phyloP scores from a whole-genome alignment of 257 asterid species.

The Vinca minor region DNA sequence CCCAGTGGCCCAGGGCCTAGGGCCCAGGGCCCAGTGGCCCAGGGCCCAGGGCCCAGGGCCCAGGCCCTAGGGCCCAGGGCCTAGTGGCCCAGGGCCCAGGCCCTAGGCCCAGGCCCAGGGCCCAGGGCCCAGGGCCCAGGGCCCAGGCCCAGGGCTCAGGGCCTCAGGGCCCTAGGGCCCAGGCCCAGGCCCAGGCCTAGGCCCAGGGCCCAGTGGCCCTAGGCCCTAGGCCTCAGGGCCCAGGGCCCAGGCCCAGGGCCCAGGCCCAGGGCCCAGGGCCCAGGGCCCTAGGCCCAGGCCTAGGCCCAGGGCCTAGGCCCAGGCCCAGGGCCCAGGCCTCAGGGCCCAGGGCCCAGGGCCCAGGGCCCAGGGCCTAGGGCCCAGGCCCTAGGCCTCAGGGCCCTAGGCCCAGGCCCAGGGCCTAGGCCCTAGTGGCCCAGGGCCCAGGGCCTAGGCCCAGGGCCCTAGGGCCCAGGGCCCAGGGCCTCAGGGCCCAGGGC shows the following conservation, averaged over 20 bases:
- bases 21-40: slow-evolving; percentile 2
- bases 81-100: slow-evolving; percentile 1
- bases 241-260: no score
- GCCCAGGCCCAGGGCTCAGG: slow-evolving; percentile 8
- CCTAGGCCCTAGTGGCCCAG: not conserved
- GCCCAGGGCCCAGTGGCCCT: no score
- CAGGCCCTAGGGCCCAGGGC: slow-evolving; percentile 3
- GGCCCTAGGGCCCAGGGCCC: not conserved
- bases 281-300: slow-evolving; percentile 12
- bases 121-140: no score
- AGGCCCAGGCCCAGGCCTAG: no score
- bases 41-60: not conserved
- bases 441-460: not conserved
- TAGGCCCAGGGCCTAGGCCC: slow-evolving; percentile 6
- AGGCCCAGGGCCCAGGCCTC: slow-evolving; percentile 13
- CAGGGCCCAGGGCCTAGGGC: no score
- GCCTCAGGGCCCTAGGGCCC: not conserved
- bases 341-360: no score
- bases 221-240: not conserved
- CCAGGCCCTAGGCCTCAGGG: slow-evolving; percentile 2
- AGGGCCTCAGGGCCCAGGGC: no score
- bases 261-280: no score
- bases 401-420: not conserved
- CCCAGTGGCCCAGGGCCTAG: not conserved
- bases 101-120: not conserved